Evolutionary conservation across 192 early-diverging fungal species (phyloP), one percentile per base, ranked within the genome.

Genomic region (Coemansia sp.): DNA sequence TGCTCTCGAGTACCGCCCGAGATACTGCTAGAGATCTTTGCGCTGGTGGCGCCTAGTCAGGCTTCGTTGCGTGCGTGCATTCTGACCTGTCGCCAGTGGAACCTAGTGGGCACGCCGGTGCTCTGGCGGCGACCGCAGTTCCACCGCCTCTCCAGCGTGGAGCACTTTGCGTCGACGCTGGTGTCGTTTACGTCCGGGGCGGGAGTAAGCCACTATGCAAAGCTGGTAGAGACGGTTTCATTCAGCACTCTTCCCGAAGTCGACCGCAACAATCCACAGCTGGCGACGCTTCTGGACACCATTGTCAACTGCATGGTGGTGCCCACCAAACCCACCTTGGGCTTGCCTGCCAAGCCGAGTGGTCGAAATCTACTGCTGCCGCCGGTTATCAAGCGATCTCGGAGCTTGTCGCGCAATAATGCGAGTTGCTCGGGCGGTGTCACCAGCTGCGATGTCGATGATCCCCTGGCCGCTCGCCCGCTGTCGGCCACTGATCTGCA

Each of bases 111-210:
- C 21, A 85, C 73, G 21, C 71, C 68, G 3, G 59, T 83, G 14
- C 70, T 87, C 1, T 87, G 84, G 84, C 65, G 69, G 50, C 60
- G 68, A 26, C 86, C 86, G 12, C 63, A 43, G 36, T 83, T 87
- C 28, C 52, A 57, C 18, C 75, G 64, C 13, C 65, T 83, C 11
- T 28, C 56, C 1, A 48, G 67, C 12, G 84, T 87, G 13, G 81
- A 82, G 33, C 42, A 33, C 14, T 66, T 83, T 16, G 66, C 74
- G 8, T 37, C 64, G 7, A 78, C 78, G 10, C 39, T 76, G 18
- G 35, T 69, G 28, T 31, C 64, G 23, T 45, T 45, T 34, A 34
- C 57, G 10, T 13, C 65, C 4, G 56, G 33, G 20, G 10, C 16
- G 34, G 53, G 34, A 43, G 59, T 31, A 39, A 76, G 66, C 36